Evolutionary conservation across 805 yeast species (phyloP).

Genomic region (Saccharomyces jurei): DNA sequence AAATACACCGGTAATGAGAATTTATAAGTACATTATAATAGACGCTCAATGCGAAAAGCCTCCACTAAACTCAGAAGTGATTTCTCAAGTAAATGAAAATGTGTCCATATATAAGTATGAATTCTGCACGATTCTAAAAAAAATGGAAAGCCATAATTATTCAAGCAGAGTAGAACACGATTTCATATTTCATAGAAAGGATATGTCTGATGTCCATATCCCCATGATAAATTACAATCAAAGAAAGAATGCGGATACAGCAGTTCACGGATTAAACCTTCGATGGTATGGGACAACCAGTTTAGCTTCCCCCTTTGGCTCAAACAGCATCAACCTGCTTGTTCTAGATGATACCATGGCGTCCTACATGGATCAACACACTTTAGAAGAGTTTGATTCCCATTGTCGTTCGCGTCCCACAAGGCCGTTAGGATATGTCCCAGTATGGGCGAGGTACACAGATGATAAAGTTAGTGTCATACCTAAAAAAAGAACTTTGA

Average conservation of each 20-base stretch:
- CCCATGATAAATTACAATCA: slow-evolving; percentile 26
- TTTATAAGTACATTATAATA: slow-evolving; percentile 22
- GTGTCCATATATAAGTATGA: slow-evolving; percentile 20
- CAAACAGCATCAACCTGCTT: slow-evolving; percentile 29
- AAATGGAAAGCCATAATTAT: slow-evolving; percentile 13
- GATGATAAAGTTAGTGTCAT: slow-evolving; percentile 19
- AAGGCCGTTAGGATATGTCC: slow-evolving; percentile 20
- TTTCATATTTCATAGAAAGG: slow-evolving; percentile 25
- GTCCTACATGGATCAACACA: slow-evolving; percentile 21
- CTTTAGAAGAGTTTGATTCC: slow-evolving; percentile 11
- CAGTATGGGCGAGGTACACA: slow-evolving; percentile 27
- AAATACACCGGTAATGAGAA: slow-evolving; percentile 24
- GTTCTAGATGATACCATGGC: slow-evolving; percentile 31
- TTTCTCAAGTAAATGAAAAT: slow-evolving; percentile 6
- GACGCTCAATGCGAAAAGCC: slow-evolving; percentile 8
- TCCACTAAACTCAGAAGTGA: slow-evolving; percentile 8
- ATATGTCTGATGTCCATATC: slow-evolving; percentile 16
- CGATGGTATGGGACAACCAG: slow-evolving; percentile 37
- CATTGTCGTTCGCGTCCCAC: slow-evolving; percentile 4
- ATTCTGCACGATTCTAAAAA: slow-evolving; percentile 29
- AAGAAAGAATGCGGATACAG: slow-evolving; percentile 30
- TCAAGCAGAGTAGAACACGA: slow-evolving; percentile 25
- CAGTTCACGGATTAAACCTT: slow-evolving; percentile 25
- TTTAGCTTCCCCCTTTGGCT: slow-evolving; percentile 30
- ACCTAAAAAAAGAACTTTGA: slow-evolving; percentile 23